A percentile compares a stretch with the other conserved stretches of the same genome.
phyloP scores from a whole-genome alignment of 768 basidiomycete genomes.

The Boletus rex-veris region DNA sequence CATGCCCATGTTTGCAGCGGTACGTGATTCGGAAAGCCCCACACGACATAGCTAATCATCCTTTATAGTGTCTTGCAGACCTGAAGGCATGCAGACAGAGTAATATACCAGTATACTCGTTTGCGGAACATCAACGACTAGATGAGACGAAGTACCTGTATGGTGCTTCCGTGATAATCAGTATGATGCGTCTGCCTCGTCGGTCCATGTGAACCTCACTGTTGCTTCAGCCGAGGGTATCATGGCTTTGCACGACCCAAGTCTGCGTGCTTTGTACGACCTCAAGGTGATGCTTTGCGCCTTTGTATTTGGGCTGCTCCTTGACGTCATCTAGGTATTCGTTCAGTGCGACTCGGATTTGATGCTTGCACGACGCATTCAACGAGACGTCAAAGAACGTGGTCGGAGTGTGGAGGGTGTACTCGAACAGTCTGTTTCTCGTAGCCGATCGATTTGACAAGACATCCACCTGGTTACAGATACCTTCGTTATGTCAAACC shows the following conservation, averaged over 20 bases:
- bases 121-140: conserved; percentile 81
- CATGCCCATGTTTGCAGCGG: conserved; percentile 78
- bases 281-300: conserved; percentile 62
- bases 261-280: conserved; percentile 79
- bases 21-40: conserved; percentile 35
- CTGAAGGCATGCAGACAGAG: conserved; percentile 80
- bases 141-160: conserved; percentile 84
- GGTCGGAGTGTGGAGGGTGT: conserved; percentile 83
- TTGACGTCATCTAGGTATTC: conserved; percentile 52
- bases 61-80: conserved; percentile 71
- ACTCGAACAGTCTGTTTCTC: conserved; percentile 69
- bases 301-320: not conserved
- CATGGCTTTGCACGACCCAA: conserved; percentile 80
- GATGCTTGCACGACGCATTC: conserved; percentile 93
- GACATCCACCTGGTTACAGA: conserved; percentile 36
- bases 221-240: conserved; percentile 75
- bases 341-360: conserved; percentile 94
- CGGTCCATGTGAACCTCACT: not conserved
- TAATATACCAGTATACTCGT: conserved; percentile 94
- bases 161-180: conserved; percentile 89
- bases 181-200: conserved; percentile 34
- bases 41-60: not conserved
- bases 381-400: conserved; percentile 84
- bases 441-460: not conserved
- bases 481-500: conserved; percentile 96